phyloP scores from a whole-genome alignment of 805 yeast genomes.

The Suhomyces pyralidae region DNA sequence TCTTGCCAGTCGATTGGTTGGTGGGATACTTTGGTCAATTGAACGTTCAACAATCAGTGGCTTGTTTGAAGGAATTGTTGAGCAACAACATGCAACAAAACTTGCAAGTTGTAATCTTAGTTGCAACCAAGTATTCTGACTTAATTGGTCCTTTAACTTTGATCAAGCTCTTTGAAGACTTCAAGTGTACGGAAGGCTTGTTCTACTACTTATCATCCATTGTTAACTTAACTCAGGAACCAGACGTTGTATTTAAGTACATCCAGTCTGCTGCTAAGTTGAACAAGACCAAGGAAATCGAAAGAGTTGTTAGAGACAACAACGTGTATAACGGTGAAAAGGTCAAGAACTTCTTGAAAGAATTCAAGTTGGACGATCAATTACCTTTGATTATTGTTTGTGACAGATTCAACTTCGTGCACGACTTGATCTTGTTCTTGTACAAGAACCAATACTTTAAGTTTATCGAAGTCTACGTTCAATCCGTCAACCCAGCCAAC shows the following conservation, averaged over 20 bases:
- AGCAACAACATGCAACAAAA: slow-evolving; percentile 75
- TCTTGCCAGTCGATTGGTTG: slow-evolving; percentile 90
- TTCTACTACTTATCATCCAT: slow-evolving; percentile 91
- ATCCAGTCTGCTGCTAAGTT: slow-evolving; percentile 90
- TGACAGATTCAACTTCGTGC: slow-evolving; percentile 87
- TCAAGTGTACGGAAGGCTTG: slow-evolving; percentile 87
- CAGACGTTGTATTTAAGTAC: slow-evolving; percentile 93
- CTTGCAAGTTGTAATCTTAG: slow-evolving; percentile 90
- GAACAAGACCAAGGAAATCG: slow-evolving; percentile 91
- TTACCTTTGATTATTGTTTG: slow-evolving; percentile 94
- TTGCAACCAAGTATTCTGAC: slow-evolving; percentile 94
- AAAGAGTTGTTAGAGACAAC: slow-evolving; percentile 92
- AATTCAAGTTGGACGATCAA: slow-evolving; percentile 90
- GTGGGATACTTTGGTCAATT: slow-evolving; percentile 89
- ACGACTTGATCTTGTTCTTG: slow-evolving; percentile 87
- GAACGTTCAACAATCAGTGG: slow-evolving; percentile 88
- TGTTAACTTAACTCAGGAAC: slow-evolving; percentile 89
- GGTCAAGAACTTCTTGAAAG: slow-evolving; percentile 95
- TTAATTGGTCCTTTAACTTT: slow-evolving; percentile 81
- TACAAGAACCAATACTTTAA: slow-evolving; percentile 95
- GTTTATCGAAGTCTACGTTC: slow-evolving; percentile 96
- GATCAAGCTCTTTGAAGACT: slow-evolving; percentile 90
- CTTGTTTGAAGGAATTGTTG: slow-evolving; percentile 83
- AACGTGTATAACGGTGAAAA: slow-evolving; percentile 94
- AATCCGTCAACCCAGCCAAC: slow-evolving; percentile 92